Evolutionary conservation across 176 grass and related monocot genomes (phyloP).

Genomic region (Aegilops tauschii): DNA sequence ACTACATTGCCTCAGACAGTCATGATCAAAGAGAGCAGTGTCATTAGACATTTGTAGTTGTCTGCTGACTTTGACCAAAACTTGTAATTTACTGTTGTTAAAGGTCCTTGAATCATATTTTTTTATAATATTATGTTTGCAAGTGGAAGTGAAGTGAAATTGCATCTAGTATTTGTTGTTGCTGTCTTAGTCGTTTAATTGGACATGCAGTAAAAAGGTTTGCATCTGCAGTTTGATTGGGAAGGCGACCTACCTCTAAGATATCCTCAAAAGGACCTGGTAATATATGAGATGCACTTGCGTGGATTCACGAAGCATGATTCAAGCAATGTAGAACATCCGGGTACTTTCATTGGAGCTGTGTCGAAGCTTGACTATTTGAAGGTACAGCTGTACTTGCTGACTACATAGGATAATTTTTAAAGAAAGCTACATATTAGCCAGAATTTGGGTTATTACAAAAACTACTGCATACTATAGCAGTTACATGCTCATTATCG

Average conservation of each 20-base stretch:
- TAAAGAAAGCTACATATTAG: not conserved
- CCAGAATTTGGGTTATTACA: not conserved
- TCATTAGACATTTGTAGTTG: not conserved
- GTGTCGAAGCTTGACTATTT: conserved; percentile 80
- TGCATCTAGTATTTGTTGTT: not conserved
- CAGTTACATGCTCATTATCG: not conserved
- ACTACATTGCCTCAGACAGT: not conserved
- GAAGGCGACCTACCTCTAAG: conserved; percentile 70
- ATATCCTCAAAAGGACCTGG: conserved; percentile 62
- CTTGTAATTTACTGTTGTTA: not conserved
- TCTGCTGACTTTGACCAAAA: not conserved
- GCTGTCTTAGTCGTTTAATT: conserved; percentile 7
- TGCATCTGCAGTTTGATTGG: conserved; percentile 85
- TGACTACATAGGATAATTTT: not conserved
- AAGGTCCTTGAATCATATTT: not conserved
- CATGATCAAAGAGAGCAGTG: not conserved
- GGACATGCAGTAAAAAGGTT: conserved; percentile 11
- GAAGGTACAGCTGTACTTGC: conserved; percentile 47
- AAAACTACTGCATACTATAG: not conserved
- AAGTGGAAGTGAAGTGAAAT: conserved; percentile 22
- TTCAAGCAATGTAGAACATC: conserved; percentile 66
- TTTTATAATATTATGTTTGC: conserved; percentile 1
- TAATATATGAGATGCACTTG: conserved; percentile 97
- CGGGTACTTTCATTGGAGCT: conserved; percentile 79
- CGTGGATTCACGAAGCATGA: conserved; percentile 86